Evolutionary conservation across 805 yeast species (phyloP), one percentile per base, ranked within the genome.

Genomic region (Cyberlindnera samutprakarnensis): DNA sequence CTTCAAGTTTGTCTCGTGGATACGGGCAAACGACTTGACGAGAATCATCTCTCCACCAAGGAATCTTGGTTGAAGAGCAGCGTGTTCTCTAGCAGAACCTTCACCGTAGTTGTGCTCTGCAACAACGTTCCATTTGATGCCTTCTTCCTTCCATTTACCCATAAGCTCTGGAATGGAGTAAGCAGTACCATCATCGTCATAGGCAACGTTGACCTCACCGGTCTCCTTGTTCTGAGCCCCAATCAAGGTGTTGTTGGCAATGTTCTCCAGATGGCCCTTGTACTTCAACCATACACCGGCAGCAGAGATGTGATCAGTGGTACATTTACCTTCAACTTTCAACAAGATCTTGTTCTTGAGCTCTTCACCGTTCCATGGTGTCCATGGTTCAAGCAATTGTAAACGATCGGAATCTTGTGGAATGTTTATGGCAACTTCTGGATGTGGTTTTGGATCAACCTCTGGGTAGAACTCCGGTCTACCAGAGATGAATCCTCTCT

Each of bases 21-120:
- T 90, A 70, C 98, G 81, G 22, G 98, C 98, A 64, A 90, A 90
- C 8, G 96, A 88, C 62, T 88, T 90, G 48, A 85, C 94, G 41
- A 90, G 65, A 41, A 90, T 81, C 42, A 87, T 74, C 37, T 78
- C 63, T 42, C 98, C 97, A 39, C 96, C 97, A 27, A 92, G 70
- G 67, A 84, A 92, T 61, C 94, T 74, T 35, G 97, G 98, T 21
- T 92, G 85, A 46, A 92, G 68, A 12, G 97, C 97, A 28, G 98
- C 98, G 53, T 90, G 98, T 60, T 90, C 98, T 72, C 98, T 83
- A 20, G 98, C 96, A 30, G 96, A 88, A 50, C 98, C 98, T 67
- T 90, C 98, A 63, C 98, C 98, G 54, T 90, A 92, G 62, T 90
- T 90, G 57, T 92, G 95, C 59, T 92, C 98, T 33, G 96, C 97